Evolutionary conservation across 2,329 filamentous ascomycete genomes (phyloP).

Genomic region (Xylariaceae sp.): DNA sequence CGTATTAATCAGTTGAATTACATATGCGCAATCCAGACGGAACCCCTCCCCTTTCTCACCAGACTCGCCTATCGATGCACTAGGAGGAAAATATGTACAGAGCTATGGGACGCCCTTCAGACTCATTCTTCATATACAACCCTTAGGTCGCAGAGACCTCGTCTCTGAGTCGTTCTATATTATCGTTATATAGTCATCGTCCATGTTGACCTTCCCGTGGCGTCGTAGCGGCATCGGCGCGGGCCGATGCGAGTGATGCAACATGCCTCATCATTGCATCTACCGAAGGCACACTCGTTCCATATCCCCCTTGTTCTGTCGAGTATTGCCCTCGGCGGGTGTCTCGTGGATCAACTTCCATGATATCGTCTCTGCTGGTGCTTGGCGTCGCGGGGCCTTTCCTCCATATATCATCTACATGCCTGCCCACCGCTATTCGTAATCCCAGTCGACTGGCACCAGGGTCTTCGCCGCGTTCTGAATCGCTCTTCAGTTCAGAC

Average conservation of each 20-base stretch:
- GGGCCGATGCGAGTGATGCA: slow-evolving; percentile 30
- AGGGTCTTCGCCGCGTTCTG: slow-evolving; percentile 22
- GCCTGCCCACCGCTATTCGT: slow-evolving; percentile 24
- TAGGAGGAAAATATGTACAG: too few relatives aligned
- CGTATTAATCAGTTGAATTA: too few relatives aligned
- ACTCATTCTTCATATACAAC: too few relatives aligned
- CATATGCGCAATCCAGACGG: too few relatives aligned
- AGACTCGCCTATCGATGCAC: too few relatives aligned
- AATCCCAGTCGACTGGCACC: slow-evolving; percentile 13
- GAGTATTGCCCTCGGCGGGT: slow-evolving; percentile 6
- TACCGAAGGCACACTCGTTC: slow-evolving; percentile 3
- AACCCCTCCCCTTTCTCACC: too few relatives aligned
- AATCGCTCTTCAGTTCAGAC: slow-evolving; percentile 14
- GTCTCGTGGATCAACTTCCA: slow-evolving; percentile 27
- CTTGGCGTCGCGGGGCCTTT: slow-evolving; percentile 21
- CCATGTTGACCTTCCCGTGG: slow-evolving; percentile 13
- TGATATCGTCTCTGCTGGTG: slow-evolving; percentile 19
- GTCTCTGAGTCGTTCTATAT: not conserved
- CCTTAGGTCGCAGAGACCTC: too few relatives aligned
- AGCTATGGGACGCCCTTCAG: too few relatives aligned
- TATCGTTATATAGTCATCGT: not conserved
- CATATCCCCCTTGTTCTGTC: not conserved
- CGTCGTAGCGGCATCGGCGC: slow-evolving; percentile 22
- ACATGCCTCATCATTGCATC: slow-evolving; percentile 31
- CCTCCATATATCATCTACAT: slow-evolving; percentile 27